Conservation (phyloP, 1,284 basidiomycete genomes). For the Pseudozyma sp. region DNA sequence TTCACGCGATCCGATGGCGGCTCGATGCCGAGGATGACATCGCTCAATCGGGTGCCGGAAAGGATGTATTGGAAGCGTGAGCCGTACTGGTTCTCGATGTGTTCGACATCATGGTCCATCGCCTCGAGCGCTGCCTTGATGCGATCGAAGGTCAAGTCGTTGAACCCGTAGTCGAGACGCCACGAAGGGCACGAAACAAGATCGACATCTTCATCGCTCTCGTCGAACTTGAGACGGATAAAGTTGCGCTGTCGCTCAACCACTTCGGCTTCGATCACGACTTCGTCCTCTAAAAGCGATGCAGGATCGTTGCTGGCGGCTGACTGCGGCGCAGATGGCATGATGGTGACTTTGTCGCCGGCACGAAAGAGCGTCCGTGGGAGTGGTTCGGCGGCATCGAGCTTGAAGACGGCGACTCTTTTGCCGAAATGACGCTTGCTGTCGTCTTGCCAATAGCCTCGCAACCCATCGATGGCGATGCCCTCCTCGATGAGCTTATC, state of each 20-base stretch:
- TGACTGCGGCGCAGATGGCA: slow-evolving; percentile 20
- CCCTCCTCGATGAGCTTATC: slow-evolving; percentile 51
- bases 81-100: slow-evolving; percentile 47
- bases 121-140: slow-evolving; percentile 78
- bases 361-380: slow-evolving; percentile 53
- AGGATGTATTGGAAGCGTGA: slow-evolving; percentile 51
- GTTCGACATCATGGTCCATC: slow-evolving; percentile 75
- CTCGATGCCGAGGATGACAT: slow-evolving; percentile 72
- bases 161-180: slow-evolving; percentile 78
- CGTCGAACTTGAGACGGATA: slow-evolving; percentile 59
- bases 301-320: background rate
- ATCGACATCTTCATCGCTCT: slow-evolving; percentile 48
- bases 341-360: slow-evolving; percentile 56
- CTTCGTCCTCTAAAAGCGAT: slow-evolving; percentile 14
- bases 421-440: slow-evolving; percentile 56
- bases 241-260: slow-evolving; percentile 48
- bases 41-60: slow-evolving; percentile 56
- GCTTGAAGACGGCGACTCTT: slow-evolving; percentile 59
- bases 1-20: slow-evolving; percentile 73
- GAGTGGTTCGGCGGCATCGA: slow-evolving; percentile 48
- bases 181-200: slow-evolving; percentile 54
- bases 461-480: slow-evolving; percentile 57
- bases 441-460: slow-evolving; percentile 62
- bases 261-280: slow-evolving; percentile 54
- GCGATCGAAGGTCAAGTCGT: slow-evolving; percentile 76